A percentile compares a stretch with the other conserved stretches of the same genome.
Conservation (phyloP, 805 yeast species). For the Saccharomycopsis amapae region DNA sequence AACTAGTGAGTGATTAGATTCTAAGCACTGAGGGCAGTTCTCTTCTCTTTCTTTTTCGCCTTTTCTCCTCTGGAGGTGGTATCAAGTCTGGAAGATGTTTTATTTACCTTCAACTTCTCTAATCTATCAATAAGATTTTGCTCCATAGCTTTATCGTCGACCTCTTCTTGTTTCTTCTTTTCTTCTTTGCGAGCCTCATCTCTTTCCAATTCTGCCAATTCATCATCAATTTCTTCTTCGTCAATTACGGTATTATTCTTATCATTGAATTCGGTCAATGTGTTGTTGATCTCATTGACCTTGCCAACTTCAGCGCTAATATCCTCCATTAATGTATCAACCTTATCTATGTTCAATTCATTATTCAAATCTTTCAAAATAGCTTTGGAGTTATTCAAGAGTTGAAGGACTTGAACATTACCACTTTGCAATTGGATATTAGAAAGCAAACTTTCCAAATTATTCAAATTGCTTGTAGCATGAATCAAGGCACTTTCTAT, state of each 20-base stretch:
- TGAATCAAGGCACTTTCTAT: constrained; percentile 10
- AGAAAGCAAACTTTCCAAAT: constrained; percentile 12
- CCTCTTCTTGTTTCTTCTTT: constrained; percentile 10
- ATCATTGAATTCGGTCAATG: constrained; percentile 9
- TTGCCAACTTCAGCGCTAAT: constrained; percentile 11
- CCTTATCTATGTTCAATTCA: constrained; percentile 12
- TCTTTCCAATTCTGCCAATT: constrained; percentile 14
- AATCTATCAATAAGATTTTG: constrained; percentile 8
- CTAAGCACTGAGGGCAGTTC: background rate
- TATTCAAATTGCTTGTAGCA: constrained; percentile 13
- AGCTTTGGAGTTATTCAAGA: constrained; percentile 13
- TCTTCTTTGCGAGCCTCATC: constrained; percentile 14
- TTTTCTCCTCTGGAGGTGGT: constrained; percentile 6
- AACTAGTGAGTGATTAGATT: background rate
- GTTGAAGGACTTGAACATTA: constrained; percentile 12
- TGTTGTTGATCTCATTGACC: constrained; percentile 15
- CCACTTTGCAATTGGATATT: constrained; percentile 14
- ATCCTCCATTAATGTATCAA: constrained; percentile 15
- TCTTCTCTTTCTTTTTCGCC: constrained; percentile 4
- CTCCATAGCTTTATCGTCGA: constrained; percentile 22
- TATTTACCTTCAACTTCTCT: constrained; percentile 17
- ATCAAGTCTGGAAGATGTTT: constrained; percentile 6
- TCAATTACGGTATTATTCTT: constrained; percentile 24
- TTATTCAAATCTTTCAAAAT: constrained; percentile 17
- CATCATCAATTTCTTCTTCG: constrained; percentile 25